These are phyloP conservation scores for Fusarium continuum DNA, from an alignment of 2,329 filamentous ascomycete genomes.

Conservation along the genomic window DNA sequence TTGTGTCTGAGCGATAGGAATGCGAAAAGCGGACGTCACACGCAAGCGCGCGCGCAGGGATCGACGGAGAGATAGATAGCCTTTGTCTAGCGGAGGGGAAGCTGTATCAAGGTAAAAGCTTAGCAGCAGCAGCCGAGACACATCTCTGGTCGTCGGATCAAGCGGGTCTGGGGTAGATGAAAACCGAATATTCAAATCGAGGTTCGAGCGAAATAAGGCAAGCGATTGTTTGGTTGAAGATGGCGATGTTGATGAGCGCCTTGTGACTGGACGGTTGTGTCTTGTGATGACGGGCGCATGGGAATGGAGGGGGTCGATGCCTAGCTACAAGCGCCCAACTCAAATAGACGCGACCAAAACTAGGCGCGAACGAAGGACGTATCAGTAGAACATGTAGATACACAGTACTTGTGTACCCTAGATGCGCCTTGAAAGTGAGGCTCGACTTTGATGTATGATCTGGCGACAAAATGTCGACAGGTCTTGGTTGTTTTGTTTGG, in stretches of 20 bases:
- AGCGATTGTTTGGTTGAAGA: neutral
- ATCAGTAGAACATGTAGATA: neutral
- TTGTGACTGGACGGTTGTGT: slow-evolving; percentile 35
- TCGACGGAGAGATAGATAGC: slow-evolving; percentile 1
- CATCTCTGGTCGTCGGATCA: slow-evolving; percentile 32
- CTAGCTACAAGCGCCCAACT: slow-evolving; percentile 27
- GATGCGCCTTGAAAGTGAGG: slow-evolving; percentile 30
- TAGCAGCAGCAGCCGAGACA: slow-evolving; percentile 42
- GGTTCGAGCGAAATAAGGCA: neutral
- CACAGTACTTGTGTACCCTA: neutral
- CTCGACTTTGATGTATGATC: slow-evolving; percentile 18
- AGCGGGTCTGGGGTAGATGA: slow-evolving; percentile 30
- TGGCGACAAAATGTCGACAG: slow-evolving; percentile 10
- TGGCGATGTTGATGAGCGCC: slow-evolving; percentile 9
- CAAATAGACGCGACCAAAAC: slow-evolving; percentile 18
- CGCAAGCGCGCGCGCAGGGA: neutral
- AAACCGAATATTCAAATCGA: slow-evolving; percentile 17
- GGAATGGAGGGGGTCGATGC: slow-evolving; percentile 8
- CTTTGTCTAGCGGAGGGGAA: slow-evolving; percentile 17
- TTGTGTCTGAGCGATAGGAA: slow-evolving; percentile 15
- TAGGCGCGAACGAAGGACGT: neutral
- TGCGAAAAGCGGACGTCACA: slow-evolving; percentile 5
- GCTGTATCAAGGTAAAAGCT: slow-evolving; percentile 29
- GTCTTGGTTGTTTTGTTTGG: slow-evolving; percentile 23
- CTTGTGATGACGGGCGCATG: slow-evolving; percentile 28